A percentile compares a stretch with the other conserved stretches of the same genome.
Evolutionary conservation across 2,329 filamentous ascomycete species (phyloP).

Genomic region (Sarocladium brachiariae): DNA sequence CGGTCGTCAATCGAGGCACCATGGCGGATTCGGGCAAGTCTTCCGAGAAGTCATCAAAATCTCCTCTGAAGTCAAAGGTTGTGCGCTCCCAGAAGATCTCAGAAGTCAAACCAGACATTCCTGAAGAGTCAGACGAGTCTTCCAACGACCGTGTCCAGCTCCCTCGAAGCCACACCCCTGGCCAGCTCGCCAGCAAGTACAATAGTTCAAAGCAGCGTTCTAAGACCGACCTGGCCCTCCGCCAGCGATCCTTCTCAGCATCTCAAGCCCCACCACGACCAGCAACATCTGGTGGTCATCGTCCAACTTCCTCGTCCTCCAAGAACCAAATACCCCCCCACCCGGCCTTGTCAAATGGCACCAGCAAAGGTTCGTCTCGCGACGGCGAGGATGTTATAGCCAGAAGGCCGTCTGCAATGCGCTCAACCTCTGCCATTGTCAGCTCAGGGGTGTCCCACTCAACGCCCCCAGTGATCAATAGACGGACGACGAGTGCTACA

Average conservation of each 20-base stretch:
- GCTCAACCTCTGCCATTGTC: slow-evolving; percentile 46
- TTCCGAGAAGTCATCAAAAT: slow-evolving; percentile 24
- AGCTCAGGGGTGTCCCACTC: slow-evolving; percentile 11
- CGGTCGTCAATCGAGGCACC: slow-evolving; percentile 10
- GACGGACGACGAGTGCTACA: slow-evolving; percentile 13
- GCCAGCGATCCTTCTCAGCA: slow-evolving; percentile 48
- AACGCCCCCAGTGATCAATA: slow-evolving; percentile 15
- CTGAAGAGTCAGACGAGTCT: slow-evolving; percentile 29
- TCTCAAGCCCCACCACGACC: slow-evolving; percentile 26
- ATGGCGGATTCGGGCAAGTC: slow-evolving; percentile 37
- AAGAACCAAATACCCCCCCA: slow-evolving; percentile 1
- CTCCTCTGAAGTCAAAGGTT: slow-evolving; percentile 27
- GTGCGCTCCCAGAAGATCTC: slow-evolving; percentile 48
- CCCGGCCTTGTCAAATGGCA: slow-evolving; percentile 13
- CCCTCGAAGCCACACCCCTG: slow-evolving; percentile 54
- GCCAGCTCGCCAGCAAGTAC: slow-evolving; percentile 49
- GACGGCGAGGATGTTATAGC: slow-evolving; percentile 18
- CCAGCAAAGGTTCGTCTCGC: slow-evolving; percentile 18
- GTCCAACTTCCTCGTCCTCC: slow-evolving; percentile 9
- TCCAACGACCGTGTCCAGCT: slow-evolving; percentile 27
- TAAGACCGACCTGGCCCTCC: slow-evolving; percentile 43
- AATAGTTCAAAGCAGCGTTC: slow-evolving; percentile 30
- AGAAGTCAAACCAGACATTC: slow-evolving; percentile 22
- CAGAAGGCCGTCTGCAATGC: slow-evolving; percentile 37
- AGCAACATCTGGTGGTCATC: slow-evolving; percentile 22